Evolutionary conservation across 2,329 filamentous ascomycete genomes (phyloP), one percentile per base, ranked within the genome.

Genomic region (Cytospora piceae): DNA sequence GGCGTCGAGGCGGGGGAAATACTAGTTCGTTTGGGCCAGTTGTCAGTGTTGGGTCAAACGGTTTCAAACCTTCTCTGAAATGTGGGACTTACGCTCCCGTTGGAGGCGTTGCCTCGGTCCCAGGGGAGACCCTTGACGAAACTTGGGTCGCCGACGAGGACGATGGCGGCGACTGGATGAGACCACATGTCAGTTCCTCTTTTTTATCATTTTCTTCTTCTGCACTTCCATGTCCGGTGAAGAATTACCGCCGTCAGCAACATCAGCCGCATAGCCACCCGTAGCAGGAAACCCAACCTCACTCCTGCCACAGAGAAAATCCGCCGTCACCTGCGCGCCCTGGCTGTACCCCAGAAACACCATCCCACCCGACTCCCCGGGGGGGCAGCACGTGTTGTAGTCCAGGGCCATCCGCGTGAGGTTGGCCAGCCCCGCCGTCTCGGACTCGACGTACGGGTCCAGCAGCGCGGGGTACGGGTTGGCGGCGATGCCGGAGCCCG

Each of bases 81-180:
- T 37, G 34, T 2, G 55, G 12, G n/a, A 56, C 62, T 46, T 61
- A 72, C 70, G 20, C 77, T 77, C 31, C 70, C 65, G 20, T 69
- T 69, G 1, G 70, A 73, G 20, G 74, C 68, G 11, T 68, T 75
- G 31, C 77, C 77, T 8, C 70, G 69, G 57, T 76, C 70, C 69
- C 73, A 75, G 0, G 71, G 22, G 32, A 74, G 70, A 42, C 65
- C 68, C 11, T 70, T 69, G 8, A 74, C 73, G 59, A 73, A 73
- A 3, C 72, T 69, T 9, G 77, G 77, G 62, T 78, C 77, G 14
- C 75, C 76, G 71, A 78, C 77, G 52, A 75, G 71, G n/a, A 74
- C 70, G 22, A 75, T 71, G 24, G 74, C 75, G n/a, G 72, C 68
- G 57, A 75, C 73, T 75, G 51, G 17, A 37, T 54, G 39, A 34